Evolutionary conservation across 2,329 filamentous ascomycete species (phyloP).

Genomic region (Talaromyces sp.): DNA sequence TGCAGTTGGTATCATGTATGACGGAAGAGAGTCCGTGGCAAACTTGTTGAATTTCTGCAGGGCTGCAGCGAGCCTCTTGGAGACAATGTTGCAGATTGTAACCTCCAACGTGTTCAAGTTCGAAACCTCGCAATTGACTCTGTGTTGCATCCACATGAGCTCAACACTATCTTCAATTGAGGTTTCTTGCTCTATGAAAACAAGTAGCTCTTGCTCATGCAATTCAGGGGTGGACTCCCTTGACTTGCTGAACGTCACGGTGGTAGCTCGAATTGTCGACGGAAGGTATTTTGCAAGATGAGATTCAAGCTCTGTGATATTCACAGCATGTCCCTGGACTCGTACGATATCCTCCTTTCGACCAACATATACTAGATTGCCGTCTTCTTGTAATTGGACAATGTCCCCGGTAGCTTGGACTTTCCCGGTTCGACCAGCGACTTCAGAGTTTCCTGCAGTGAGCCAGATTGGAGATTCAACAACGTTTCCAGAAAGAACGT

Average conservation of each 20-base stretch:
- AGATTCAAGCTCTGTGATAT: slow-evolving; percentile 40
- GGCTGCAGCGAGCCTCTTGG: slow-evolving; percentile 31
- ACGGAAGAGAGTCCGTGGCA: slow-evolving; percentile 35
- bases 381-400: slow-evolving; percentile 34
- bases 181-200: slow-evolving; percentile 34
- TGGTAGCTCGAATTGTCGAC: slow-evolving; percentile 23
- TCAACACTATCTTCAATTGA: slow-evolving; percentile 26
- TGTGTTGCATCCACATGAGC: slow-evolving; percentile 25
- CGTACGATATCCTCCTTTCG: slow-evolving; percentile 31
- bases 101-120: slow-evolving; percentile 17
- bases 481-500: slow-evolving; percentile 28
- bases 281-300: slow-evolving; percentile 38
- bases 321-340: slow-evolving; percentile 38
- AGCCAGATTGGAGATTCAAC: slow-evolving; percentile 19
- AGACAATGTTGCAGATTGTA: slow-evolving; percentile 20
- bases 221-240: neutral
- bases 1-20: slow-evolving; percentile 43
- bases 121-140: slow-evolving; percentile 22
- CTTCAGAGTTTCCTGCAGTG: neutral
- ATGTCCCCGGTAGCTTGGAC: slow-evolving; percentile 32
- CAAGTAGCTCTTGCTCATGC: neutral
- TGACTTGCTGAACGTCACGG: neutral
- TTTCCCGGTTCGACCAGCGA: slow-evolving; percentile 6
- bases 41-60: slow-evolving; percentile 43
- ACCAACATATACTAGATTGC: slow-evolving; percentile 31